phyloP scores from a whole-genome alignment of 768 basidiomycete species.

The Xerocomellus chrysenteron region DNA sequence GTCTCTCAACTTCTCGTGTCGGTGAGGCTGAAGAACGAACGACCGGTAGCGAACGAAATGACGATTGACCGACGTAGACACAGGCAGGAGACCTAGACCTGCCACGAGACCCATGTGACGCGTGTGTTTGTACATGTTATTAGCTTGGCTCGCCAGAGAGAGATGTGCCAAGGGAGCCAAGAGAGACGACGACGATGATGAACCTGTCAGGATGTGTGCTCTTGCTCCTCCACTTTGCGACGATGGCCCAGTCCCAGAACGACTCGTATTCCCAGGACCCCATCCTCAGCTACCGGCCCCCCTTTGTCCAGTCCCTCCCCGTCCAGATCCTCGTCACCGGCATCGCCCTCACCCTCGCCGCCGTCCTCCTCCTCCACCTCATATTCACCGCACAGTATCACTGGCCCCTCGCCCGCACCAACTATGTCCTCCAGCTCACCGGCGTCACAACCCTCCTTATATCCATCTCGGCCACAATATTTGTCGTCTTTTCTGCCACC shows the following conservation, averaged over 20 bases:
- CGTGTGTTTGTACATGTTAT: too few relatives aligned
- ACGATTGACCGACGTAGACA: too few relatives aligned
- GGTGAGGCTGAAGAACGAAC: too few relatives aligned
- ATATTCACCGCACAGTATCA: conserved; percentile 96
- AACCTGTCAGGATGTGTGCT: not conserved
- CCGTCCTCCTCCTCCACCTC: conserved; percentile 87
- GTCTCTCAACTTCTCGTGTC: too few relatives aligned
- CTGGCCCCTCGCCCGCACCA: conserved; percentile 88
- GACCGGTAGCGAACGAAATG: too few relatives aligned
- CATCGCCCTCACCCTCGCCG: conserved; percentile 79
- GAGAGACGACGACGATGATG: not conserved
- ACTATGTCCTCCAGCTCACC: conserved; percentile 86
- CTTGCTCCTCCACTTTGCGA: conserved; percentile 7
- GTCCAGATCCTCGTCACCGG: conserved; percentile 87
- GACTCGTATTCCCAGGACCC: conserved; percentile 51
- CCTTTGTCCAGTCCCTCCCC: conserved; percentile 85
- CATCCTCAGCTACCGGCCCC: conserved; percentile 73
- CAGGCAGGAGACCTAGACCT: too few relatives aligned
- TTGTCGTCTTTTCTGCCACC: conserved; percentile 65
- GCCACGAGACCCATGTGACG: too few relatives aligned
- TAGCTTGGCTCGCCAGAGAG: too few relatives aligned
- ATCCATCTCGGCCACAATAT: conserved; percentile 73
- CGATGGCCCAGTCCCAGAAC: conserved; percentile 22
- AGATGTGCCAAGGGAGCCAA: not conserved
- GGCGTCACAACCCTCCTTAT: conserved; percentile 80